Base-by-base conservation (phyloP, 2,329 filamentous ascomycete genomes). In the Monilinia polystroma region DNA sequence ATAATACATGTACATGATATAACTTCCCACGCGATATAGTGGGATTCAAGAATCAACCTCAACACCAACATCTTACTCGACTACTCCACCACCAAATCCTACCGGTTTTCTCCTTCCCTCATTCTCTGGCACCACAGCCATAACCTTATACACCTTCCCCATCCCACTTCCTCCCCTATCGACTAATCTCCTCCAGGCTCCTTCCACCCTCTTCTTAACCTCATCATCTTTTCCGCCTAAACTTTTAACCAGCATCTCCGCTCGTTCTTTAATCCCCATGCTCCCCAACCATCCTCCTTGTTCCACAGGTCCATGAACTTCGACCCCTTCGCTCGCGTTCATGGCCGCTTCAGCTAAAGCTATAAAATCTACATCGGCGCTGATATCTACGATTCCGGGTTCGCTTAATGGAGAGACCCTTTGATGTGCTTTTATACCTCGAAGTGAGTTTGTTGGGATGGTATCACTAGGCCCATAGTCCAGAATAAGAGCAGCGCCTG, bases 91-190 rank as follows among this genome's bases (percentile, higher is more conserved):
- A 0, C 95, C 95, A 80, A 99, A 98, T 0, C 95, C 95, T 65
- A 97, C 93, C 2, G 94, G 94, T 68, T 89, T 84, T 73, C 93
- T 86, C 68, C 81, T 83, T 1, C 90, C 89, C 47, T 83, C 84
- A 70, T 90, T 91, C 78, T 93, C 90, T 0, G 95, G 95, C 73
- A 98, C 76, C 73, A 99, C 92, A 16, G 93, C 91, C 83, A 99
- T 84, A 32, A 87, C 93, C 80, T 98, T 97, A 78, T 99, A 99
- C 29, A 97, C 81, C 80, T 89, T 93, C 0, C 95, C 95, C 95
- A 99, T 99, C 0, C 93, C 94, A 63, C 86, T 87, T 1, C 88
- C 90, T 0, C 91, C 89, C 53, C 87, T 83, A 77, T 97, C 93
- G n/a, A 97, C 86, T 63, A 99, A 80, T 69, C 95, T 83, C 79